Percentiles rank a stretch among this genome's conserved stretches.
Conservation (phyloP, 257 asterid genomes). For the Solanum boliviense region DNA sequence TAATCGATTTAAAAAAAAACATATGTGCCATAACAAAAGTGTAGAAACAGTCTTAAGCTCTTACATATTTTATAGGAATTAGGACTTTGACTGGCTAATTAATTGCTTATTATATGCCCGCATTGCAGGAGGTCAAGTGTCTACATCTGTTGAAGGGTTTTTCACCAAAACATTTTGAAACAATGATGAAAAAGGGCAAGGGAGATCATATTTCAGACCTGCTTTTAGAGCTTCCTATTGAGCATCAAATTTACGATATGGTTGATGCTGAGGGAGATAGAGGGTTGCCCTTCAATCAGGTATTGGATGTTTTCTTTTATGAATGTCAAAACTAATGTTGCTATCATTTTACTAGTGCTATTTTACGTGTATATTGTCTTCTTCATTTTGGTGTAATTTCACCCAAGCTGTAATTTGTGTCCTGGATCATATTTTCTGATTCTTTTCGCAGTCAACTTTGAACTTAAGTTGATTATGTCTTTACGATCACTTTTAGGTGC, state of each 20-base stretch:
- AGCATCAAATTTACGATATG: conserved; percentile 81
- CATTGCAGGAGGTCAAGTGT: conserved; percentile 58
- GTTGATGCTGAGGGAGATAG: conserved; percentile 69
- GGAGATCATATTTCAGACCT: conserved; percentile 68
- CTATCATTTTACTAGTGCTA: background rate
- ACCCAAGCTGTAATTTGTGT: background rate
- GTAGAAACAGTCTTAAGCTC: background rate
- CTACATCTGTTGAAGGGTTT: conserved; percentile 68
- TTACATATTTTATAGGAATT: background rate
- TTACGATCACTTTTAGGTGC: background rate
- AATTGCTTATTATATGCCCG: background rate
- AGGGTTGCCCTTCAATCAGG: conserved; percentile 72
- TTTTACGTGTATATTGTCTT: background rate
- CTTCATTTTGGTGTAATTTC: background rate
- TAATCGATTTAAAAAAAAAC: background rate
- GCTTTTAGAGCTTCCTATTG: conserved; percentile 76
- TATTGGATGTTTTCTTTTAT: conserved; percentile 19
- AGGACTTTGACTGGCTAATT: background rate
- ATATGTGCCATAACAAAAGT: background rate
- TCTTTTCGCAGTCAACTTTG: background rate
- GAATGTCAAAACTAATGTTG: background rate
- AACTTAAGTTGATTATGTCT: background rate
- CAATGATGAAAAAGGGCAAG: conserved; percentile 31
- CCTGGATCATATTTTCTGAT: background rate
- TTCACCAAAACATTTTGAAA: conserved; percentile 62